A percentile compares a stretch with the other conserved stretches of the same genome.
Conservation (phyloP, 2,329 filamentous ascomycete species). For the Botrytis paeoniae region DNA sequence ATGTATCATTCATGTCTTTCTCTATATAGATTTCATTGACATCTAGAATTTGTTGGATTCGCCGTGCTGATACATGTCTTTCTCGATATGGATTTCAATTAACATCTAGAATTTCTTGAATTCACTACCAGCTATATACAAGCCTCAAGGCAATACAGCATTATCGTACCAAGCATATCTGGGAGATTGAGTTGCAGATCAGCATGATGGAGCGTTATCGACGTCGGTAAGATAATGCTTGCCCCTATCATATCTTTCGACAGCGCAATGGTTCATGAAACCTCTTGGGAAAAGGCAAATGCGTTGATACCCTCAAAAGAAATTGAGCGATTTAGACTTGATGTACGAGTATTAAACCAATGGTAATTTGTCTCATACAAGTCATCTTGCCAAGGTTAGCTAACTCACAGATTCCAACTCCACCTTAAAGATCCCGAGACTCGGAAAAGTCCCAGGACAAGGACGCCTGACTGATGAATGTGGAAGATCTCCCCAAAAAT, state of each 20-base stretch:
- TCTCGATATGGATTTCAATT: background rate
- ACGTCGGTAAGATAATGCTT: constrained; percentile 3
- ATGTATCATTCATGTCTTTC: background rate
- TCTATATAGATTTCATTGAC: background rate
- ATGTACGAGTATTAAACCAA: background rate
- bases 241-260: constrained; percentile 4
- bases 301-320: background rate
- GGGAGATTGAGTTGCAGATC: constrained; percentile 6
- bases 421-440: constrained; percentile 3
- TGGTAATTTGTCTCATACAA: background rate
- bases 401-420: constrained; percentile 4
- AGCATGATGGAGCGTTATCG: background rate
- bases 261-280: background rate
- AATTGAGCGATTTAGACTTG: background rate
- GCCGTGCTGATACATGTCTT: background rate
- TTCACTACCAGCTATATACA: background rate
- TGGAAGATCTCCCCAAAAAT: background rate
- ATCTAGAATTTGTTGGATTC: background rate
- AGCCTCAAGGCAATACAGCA: background rate
- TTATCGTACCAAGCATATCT: background rate
- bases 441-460: constrained; percentile 8
- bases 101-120: background rate
- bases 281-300: background rate
- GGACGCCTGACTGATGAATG: background rate
- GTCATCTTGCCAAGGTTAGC: constrained; percentile 14